Base-by-base conservation (phyloP, 2,329 filamentous ascomycete genomes). In the Colletotrichum tropicicola region DNA sequence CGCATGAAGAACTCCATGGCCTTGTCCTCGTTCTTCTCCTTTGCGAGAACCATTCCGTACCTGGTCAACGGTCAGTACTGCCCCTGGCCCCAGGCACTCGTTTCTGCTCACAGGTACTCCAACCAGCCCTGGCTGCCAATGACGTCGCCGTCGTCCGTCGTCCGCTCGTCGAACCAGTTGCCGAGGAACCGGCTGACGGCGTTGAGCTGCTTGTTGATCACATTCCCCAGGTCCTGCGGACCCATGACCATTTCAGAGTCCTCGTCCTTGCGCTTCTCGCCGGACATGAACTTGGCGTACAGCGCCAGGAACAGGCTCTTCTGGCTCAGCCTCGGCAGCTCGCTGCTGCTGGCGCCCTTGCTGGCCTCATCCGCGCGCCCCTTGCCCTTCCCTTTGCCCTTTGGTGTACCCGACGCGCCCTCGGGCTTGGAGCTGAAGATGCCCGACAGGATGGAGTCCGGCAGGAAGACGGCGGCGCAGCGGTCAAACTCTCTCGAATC, bases 231-330 rank as follows among this genome's bases (percentile, higher is more conserved):
- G 77, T 99, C 96, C 63, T 94, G 90, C 1, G 96, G 95, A 0
- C 96, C 96, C 79, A 98, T 89, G 53, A 99, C 92, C 92, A 98
- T 98, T 79, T 99, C 96, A 21, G 92, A 93, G 62, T 98, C 95
- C 77, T 99, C 96, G 72, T 97, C 93, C 78, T 95, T 97, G 69
- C 93, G 89, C 83, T 98, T 98, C 82, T 99, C 96, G 2, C 96
- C 96, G 0, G 94, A 92, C 68, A 98, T 87, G 74, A 94, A 94
- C 74, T 95, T 97, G 45, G 96, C 93, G 73, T 99, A 99, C 4
- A 98, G 82, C 0, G 94, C 92, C 10, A 99, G 84, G 73, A 99
- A 99, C 19, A 98, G 79, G 55, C 95, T 94, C 79, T 95, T 97
- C 76, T 98, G 94, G 74, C 94, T 98, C 54, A 98, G 75, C 55